Evolutionary conservation across 257 asterid species (phyloP), one percentile per base, ranked within the genome.

Genomic region (Rauvolfia tetraphylla): DNA sequence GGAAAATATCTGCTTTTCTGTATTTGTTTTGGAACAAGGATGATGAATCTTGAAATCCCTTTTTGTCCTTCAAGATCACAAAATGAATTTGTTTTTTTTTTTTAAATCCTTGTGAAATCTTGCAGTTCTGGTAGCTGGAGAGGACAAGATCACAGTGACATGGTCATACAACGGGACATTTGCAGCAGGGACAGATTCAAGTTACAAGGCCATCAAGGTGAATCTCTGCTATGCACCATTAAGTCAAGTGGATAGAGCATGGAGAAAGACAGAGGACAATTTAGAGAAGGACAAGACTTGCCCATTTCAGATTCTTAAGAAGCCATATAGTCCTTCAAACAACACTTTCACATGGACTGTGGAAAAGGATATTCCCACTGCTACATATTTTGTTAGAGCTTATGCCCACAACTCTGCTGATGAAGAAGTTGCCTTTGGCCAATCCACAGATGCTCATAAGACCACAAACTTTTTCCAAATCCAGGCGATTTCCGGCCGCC

Each of bases 231-330:
- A 89, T 58, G 90, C 96, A 0, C 96, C 91, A 2, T 27, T 84
- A 0, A 93, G 98, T 88, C 98, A 93, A 69, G 71, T 48, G 49
- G 98, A 93, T 27, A 83, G 98, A 1, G 88, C 79, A 0, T 93
- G 96, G 97, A 85, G 98, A 39, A 92, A 87, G 34, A 87, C 96
- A 0, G 87, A 22, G 29, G 92, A 90, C 61, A 23, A 84, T 27
- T 42, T 93, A 17, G 22, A 44, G 0, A 92, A 87, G 80, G 96
- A 92, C 90, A 93, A 90, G 51, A 89, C 94, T 22, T 90, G 98
- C 74, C 94, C 87, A 42, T 88, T 86, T 81, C 79, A 79, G 76
- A 65, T 90, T 7, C 89, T 79, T 0, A 36, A 76, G 2, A 79
- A 38, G 63, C 93, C 96, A 0, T 90, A 87, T 76, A 56, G 23